phyloP scores from a whole-genome alignment of 306 rosid genomes.

The Medicago ruthenica region DNA sequence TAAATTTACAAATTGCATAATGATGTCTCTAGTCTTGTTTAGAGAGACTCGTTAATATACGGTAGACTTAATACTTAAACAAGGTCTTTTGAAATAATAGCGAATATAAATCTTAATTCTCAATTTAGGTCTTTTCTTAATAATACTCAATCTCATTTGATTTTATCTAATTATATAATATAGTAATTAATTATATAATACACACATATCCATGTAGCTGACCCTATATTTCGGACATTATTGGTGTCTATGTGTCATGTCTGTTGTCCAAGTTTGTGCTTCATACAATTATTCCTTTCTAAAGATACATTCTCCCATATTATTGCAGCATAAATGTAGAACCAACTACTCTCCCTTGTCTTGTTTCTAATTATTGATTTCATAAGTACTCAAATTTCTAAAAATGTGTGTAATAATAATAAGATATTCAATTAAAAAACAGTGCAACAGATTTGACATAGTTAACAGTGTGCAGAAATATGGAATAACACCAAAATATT shows the following conservation, averaged over 20 bases:
- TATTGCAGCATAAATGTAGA: conserved; percentile 10
- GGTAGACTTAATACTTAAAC: neutral
- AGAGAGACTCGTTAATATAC: neutral
- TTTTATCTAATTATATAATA: neutral
- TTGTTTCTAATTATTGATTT: conserved; percentile 21
- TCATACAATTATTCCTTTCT: conserved; percentile 26
- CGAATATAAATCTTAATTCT: neutral
- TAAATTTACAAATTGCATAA: neutral
- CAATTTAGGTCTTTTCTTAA: neutral
- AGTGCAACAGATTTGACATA: neutral
- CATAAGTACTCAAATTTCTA: neutral
- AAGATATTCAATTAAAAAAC: neutral
- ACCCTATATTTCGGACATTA: neutral
- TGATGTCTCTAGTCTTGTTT: neutral
- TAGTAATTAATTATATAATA: neutral
- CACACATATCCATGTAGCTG: neutral
- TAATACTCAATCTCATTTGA: neutral
- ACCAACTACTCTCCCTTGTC: conserved; percentile 17
- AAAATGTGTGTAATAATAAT: conserved; percentile 1
- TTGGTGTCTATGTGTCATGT: neutral
- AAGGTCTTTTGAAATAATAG: neutral
- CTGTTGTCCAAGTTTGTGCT: neutral
- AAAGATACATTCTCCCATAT: conserved; percentile 23
- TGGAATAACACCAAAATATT: conserved; percentile 25
- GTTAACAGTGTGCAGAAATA: conserved; percentile 28